These are phyloP conservation scores for Ophiostoma quercus DNA, from an alignment of 2,329 filamentous ascomycete genomes.

Conservation along the genomic window DNA sequence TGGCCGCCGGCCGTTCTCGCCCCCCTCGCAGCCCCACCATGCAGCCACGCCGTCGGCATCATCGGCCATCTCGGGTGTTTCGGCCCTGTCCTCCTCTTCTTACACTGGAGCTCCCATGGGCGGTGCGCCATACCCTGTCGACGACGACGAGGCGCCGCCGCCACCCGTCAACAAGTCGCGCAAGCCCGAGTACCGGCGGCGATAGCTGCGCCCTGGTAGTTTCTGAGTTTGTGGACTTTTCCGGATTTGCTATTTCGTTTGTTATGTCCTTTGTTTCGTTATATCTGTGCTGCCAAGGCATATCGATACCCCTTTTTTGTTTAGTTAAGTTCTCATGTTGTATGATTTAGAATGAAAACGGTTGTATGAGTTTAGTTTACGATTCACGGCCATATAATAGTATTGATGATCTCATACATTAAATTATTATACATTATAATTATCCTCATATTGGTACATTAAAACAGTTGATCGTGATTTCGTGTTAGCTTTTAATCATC, in stretches of 20 bases:
- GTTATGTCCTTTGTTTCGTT: background rate
- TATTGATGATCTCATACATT: background rate
- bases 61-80: conserved; percentile 48
- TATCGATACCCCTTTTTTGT: background rate
- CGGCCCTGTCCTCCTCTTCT: conserved; percentile 73
- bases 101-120: conserved; percentile 58
- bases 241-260: background rate
- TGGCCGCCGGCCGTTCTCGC: background rate
- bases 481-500: no score
- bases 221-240: background rate
- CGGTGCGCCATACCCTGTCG: conserved; percentile 70
- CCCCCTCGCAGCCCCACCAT: conserved; percentile 32
- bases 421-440: no score
- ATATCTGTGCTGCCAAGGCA: background rate
- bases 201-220: conserved; percentile 18
- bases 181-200: conserved; percentile 63
- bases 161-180: conserved; percentile 78
- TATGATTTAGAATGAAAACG: background rate
- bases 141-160: conserved; percentile 74
- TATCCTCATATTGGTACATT: no score
- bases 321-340: background rate
- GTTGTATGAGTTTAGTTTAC: background rate
- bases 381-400: background rate
- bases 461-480: no score
- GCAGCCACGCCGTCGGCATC: conserved; percentile 67